Base-by-base conservation (phyloP, 2,329 filamentous ascomycete genomes). In the Colletotrichum sp. region DNA sequence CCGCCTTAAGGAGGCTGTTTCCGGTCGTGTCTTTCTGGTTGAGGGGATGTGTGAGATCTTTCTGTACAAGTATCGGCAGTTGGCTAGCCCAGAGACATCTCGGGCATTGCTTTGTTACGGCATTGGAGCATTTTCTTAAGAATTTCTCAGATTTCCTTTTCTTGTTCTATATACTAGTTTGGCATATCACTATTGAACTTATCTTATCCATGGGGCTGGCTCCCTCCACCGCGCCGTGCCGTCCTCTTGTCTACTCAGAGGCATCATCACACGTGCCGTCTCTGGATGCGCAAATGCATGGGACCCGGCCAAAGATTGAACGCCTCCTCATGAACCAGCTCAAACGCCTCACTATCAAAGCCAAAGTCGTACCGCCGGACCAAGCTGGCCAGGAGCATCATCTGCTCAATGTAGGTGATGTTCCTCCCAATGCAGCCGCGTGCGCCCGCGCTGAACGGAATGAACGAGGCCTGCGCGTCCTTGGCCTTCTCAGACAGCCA, bases 341-440 rank as follows among this genome's bases (percentile, higher is more conserved):
- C 31, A 34, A 33, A 24, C 57, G 18, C n/a, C 16, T 59, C 57
- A 6, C 34, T 7, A 8, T 33, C 16, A 33, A 34, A 59, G 18
- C 29, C 84, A 13, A 86, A 84, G 18, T 86, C 82, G 66, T 84
- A 87, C 1, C 83, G 79, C 75, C 84, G 83, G 0, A 88, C 78
- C 24, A 87, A 73, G 4, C 82, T 83, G 1, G 85, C 84, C 16
- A 87, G 31, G 3, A 86, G 72, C 11, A 87, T 82, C 4, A 82
- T 84, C 77, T 88, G 86, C 78, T 88, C 87, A 5, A 89, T 77
- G 72, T 87, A 81, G 8, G 79, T 80, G 24, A 83, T 82, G 54
- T 83, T 83, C 24, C 82, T 78, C 1, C 77, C 78, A 6, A 78
- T 77, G 34, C 78, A 79, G 4, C 76, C 76, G 43, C 77, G 62